A percentile compares a stretch with the other conserved stretches of the same genome.
phyloP scores from a whole-genome alignment of 2,329 filamentous ascomycete genomes.

The Aspergillus phoenicis region DNA sequence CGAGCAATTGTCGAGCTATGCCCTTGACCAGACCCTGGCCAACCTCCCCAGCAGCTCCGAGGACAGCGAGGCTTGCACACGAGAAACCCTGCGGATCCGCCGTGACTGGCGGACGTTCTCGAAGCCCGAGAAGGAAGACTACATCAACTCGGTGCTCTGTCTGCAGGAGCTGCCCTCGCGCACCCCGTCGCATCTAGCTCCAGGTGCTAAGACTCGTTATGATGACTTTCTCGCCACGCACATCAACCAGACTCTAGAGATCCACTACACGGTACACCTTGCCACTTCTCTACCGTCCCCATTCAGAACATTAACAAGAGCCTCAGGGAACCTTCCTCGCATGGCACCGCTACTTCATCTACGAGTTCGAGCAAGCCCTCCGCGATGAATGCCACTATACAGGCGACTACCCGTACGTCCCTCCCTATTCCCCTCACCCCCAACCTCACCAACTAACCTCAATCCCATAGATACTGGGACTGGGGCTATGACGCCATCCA shows the following conservation, averaged over 20 bases:
- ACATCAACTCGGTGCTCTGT: neutral
- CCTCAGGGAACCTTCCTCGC: slow-evolving; percentile 22
- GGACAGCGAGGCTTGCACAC: slow-evolving; percentile 7
- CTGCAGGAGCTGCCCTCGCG: neutral
- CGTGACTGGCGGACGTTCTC: slow-evolving; percentile 38
- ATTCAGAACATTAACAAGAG: neutral
- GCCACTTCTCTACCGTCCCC: neutral
- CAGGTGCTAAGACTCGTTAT: slow-evolving; percentile 35
- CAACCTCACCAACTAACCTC: slow-evolving; percentile 6
- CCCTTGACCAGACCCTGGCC: slow-evolving; percentile 16
- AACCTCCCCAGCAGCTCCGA: slow-evolving; percentile 6
- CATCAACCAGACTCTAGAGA: slow-evolving; percentile 50
- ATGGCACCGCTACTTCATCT: slow-evolving; percentile 42
- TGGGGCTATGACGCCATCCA: slow-evolving; percentile 45
- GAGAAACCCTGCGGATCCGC: slow-evolving; percentile 25
- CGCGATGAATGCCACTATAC: slow-evolving; percentile 43
- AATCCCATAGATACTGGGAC: slow-evolving; percentile 49
- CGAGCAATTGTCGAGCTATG: slow-evolving; percentile 17
- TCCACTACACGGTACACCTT: slow-evolving; percentile 42
- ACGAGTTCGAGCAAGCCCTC: slow-evolving; percentile 36
- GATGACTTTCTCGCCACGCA: slow-evolving; percentile 57
- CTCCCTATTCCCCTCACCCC: neutral
- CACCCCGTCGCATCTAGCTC: neutral
- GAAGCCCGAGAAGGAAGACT: slow-evolving; percentile 31
- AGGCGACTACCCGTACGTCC: slow-evolving; percentile 32